These are phyloP conservation scores for Hypoxylon sp. DNA, from an alignment of 2,329 filamentous ascomycete species.

Conservation along the genomic window DNA sequence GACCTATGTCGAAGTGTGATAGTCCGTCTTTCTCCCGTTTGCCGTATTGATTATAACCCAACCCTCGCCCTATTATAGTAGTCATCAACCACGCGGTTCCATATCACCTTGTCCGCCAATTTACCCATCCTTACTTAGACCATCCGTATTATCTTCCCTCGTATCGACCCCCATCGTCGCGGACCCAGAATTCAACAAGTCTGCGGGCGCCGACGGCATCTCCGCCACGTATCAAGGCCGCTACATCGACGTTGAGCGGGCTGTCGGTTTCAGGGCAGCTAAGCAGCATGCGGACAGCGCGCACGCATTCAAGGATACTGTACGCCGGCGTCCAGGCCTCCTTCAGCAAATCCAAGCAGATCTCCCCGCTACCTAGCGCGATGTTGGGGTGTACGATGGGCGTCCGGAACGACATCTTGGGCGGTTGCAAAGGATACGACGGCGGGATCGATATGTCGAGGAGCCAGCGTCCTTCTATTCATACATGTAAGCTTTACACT, in stretches of 20 bases:
- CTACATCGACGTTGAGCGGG: conserved; percentile 84
- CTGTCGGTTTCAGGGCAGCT: conserved; percentile 78
- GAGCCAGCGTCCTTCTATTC: conserved; percentile 81
- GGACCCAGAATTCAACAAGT: conserved; percentile 80
- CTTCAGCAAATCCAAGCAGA: conserved; percentile 90
- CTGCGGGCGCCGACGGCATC: conserved; percentile 77
- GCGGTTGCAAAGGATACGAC: conserved; percentile 84
- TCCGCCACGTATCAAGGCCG: conserved; percentile 76
- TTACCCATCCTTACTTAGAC: not conserved
- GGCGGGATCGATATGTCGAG: conserved; percentile 82
- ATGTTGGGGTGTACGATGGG: conserved; percentile 89
- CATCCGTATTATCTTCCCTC: conserved; percentile 54
- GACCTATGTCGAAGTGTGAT: conserved; percentile 4
- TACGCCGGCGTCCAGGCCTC: conserved; percentile 89
- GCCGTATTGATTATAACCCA: conserved; percentile 18
- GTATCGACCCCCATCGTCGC: conserved; percentile 64
- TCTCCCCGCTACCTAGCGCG: conserved; percentile 80
- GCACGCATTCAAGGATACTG: conserved; percentile 81
- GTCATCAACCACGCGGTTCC: not conserved
- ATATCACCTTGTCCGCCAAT: not conserved
- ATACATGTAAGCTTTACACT: not conserved
- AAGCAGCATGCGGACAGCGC: conserved; percentile 79
- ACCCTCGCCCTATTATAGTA: conserved; percentile 2
- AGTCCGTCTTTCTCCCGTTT: conserved; percentile 8
- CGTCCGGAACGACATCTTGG: conserved; percentile 85